These are phyloP conservation scores for Circinella minor DNA, from an alignment of 371 early-diverging fungal species.

Conservation along the genomic window DNA sequence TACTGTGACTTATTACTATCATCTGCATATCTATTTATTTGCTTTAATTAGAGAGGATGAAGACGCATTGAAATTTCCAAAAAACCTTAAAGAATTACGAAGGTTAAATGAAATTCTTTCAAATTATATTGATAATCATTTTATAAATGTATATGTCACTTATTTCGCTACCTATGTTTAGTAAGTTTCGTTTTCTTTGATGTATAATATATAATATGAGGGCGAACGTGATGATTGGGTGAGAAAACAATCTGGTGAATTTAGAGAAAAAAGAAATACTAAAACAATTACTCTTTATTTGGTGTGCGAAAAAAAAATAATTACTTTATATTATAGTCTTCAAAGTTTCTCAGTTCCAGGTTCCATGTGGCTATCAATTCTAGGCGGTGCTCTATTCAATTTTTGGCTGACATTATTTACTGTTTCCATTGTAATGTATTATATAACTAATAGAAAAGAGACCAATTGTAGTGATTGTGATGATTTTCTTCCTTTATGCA, in stretches of 20 bases:
- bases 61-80: slow-evolving; percentile 61
- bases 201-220: background rate
- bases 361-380: slow-evolving; percentile 70
- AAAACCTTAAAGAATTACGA: slow-evolving; percentile 57
- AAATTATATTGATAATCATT: slow-evolving; percentile 62
- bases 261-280: too few relatives aligned
- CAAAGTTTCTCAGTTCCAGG: slow-evolving; percentile 74
- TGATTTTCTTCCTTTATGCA: background rate
- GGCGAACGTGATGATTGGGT: background rate
- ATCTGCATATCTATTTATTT: slow-evolving; percentile 1
- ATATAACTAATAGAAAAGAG: background rate
- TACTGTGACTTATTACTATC: background rate
- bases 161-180: slow-evolving; percentile 62
- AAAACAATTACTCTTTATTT: too few relatives aligned
- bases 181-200: slow-evolving; percentile 43
- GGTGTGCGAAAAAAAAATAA: background rate
- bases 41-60: slow-evolving; percentile 52
- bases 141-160: slow-evolving; percentile 56
- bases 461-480: too few relatives aligned
- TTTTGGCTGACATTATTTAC: slow-evolving; percentile 62
- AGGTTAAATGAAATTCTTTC: slow-evolving; percentile 58
- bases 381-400: slow-evolving; percentile 67
- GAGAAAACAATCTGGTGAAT: background rate
- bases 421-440: slow-evolving; percentile 49
- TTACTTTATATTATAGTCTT: slow-evolving; percentile 35